Evolutionary conservation across 805 yeast species (phyloP), one percentile per base, ranked within the genome.

Genomic region (Kazachstania kunashirensis): DNA sequence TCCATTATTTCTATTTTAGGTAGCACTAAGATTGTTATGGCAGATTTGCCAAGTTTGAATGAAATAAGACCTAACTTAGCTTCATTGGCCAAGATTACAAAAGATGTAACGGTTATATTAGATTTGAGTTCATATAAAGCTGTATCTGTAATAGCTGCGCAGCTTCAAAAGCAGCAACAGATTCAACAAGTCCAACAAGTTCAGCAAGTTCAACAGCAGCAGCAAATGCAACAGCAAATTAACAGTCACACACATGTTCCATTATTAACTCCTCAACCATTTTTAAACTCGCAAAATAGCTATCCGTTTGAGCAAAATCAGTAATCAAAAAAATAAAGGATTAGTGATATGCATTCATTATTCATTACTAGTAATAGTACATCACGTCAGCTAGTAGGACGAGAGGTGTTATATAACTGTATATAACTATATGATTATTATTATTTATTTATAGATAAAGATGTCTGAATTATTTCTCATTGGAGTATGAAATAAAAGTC

Each of bases 91-190:
- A 77, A 84, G 45, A 82, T 88, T 3, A 84, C 96, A 4, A 89
- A 89, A 51, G 97, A 89, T 52, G 81, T 89, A 12, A 86, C 96
- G 0, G 77, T 84, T n/a, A 67, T 84, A 47, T 62, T 88, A 29
- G 96, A 88, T 53, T 67, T 71, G 28, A 74, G 81, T 41, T 66
- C 79, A 13, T 73, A 68, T 52, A 62, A 66, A 38, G 50, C 49
- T 19, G 59, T 54, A 11, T 53, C 59, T 12, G 36, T 44, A 1
- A 34, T 38, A 9, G 46, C 48, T 5, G 24, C 39, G 9, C 50
- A 45, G 26, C 24, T 44, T 11, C 50, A 41, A 36, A 36, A 43
- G 18, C 52, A 44, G 24, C 42, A 43, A 7, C 51, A 43, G 16
- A 34, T 26, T 16, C 47, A 40, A 12, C 32, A 32, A 13, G 43